A percentile compares a stretch with the other conserved stretches of the same genome.
Conservation (phyloP, 2,329 filamentous ascomycete species). For the Elsinoe batatas region DNA sequence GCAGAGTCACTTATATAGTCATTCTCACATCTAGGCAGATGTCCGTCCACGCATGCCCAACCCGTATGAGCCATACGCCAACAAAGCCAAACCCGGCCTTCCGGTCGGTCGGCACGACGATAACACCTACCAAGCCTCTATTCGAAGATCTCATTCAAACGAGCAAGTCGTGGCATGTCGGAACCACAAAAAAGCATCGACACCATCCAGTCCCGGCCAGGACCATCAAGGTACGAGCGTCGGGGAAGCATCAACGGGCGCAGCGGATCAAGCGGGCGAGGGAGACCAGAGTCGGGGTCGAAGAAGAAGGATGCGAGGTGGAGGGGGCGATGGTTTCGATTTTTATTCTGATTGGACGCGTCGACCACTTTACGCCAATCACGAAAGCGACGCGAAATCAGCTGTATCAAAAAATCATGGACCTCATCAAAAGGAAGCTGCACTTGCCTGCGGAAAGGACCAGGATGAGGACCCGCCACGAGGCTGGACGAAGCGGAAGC, state of each 20-base stretch:
- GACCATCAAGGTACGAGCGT: slow-evolving; percentile 2
- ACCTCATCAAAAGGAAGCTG: slow-evolving; percentile 1
- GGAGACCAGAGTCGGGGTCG: background rate
- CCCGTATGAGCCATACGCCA: slow-evolving; percentile 3
- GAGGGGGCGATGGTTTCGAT: background rate
- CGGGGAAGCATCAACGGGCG: slow-evolving; percentile 7
- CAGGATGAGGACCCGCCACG: background rate
- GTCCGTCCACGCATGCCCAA: background rate
- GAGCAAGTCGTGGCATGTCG: background rate
- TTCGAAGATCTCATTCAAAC: background rate
- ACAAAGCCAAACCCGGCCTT: background rate
- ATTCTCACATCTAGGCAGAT: slow-evolving; percentile 2
- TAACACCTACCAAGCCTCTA: background rate
- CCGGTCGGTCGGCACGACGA: background rate
- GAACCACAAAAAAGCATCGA: slow-evolving; percentile 1
- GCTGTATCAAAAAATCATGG: slow-evolving; percentile 1
- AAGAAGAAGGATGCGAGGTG: background rate
- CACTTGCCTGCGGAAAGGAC: background rate
- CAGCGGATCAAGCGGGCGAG: background rate
- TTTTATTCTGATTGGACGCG: slow-evolving; percentile 8
- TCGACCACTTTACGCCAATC: slow-evolving; percentile 1
- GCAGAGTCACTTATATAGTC: slow-evolving; percentile 3
- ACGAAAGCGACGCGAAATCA: slow-evolving; percentile 5
- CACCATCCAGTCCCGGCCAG: background rate
- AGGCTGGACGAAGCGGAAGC: background rate